These are phyloP conservation scores for Apostasia ramifera DNA, from an alignment of 106 monocot species.

Conservation along the genomic window DNA sequence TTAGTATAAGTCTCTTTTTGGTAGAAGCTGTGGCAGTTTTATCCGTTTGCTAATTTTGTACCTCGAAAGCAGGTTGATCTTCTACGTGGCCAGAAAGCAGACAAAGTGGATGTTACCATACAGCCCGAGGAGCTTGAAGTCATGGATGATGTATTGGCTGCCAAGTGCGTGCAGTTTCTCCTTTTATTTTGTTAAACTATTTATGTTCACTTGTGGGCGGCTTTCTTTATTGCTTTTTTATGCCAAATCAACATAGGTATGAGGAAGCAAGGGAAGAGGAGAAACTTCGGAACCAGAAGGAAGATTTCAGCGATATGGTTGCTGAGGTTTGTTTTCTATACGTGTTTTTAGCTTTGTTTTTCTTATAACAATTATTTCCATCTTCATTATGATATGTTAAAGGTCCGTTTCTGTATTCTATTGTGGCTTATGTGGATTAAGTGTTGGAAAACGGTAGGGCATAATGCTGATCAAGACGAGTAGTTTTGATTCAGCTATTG, in stretches of 20 bases:
- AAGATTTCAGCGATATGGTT: conserved; percentile 99
- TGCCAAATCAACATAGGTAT: conserved; percentile 38
- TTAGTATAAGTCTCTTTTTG: too few relatives aligned
- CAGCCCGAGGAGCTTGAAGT: conserved; percentile 91
- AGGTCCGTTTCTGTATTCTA: background rate
- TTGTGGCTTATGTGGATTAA: background rate
- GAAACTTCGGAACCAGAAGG: conserved; percentile 92
- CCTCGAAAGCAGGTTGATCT: conserved; percentile 65
- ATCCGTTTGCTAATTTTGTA: too few relatives aligned
- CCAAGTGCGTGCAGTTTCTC: conserved; percentile 53
- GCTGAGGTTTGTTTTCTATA: conserved; percentile 64
- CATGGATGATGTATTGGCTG: conserved; percentile 91
- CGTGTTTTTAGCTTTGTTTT: background rate
- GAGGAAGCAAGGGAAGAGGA: conserved; percentile 98
- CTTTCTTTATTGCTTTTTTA: background rate
- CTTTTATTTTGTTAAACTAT: background rate
- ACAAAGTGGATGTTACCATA: conserved; percentile 98
- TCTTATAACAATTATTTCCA: too few relatives aligned
- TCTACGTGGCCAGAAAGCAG: conserved; percentile 82
- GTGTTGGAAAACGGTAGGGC: background rate
- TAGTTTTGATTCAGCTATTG: background rate
- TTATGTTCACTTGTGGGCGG: too few relatives aligned
- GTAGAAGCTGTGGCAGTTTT: too few relatives aligned
- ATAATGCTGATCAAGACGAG: too few relatives aligned
- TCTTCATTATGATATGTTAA: too few relatives aligned